Conservation (phyloP, 129 eudicot genomes). For the Apium graveolens region DNA sequence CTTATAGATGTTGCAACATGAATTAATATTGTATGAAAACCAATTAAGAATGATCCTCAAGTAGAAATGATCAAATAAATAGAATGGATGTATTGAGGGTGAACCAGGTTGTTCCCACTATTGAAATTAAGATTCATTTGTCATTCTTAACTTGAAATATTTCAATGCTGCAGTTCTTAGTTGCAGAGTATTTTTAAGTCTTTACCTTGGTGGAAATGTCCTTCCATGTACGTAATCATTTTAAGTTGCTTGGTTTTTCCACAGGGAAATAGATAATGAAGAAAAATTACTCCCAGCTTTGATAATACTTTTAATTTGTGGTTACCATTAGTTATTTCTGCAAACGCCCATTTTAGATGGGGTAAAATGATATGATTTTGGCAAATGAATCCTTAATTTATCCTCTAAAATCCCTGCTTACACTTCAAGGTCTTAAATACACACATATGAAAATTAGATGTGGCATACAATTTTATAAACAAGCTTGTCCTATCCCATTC, state of each 20-base stretch:
- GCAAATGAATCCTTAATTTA: not conserved
- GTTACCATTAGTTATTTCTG: not conserved
- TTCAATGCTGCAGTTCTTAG: not conserved
- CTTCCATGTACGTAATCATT: not conserved
- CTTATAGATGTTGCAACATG: conserved; percentile 21
- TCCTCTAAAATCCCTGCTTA: not conserved
- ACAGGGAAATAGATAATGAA: no score
- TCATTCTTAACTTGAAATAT: conserved; percentile 15
- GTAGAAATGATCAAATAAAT: conserved; percentile 16
- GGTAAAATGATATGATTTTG: not conserved
- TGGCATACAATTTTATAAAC: conserved; percentile 5
- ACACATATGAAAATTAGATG: not conserved
- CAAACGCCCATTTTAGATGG: not conserved
- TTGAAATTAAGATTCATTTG: conserved; percentile 1
- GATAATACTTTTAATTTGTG: not conserved
- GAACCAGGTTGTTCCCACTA: not conserved
- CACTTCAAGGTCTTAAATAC: conserved; percentile 7
- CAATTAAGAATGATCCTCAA: conserved; percentile 20
- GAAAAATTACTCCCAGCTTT: no score
- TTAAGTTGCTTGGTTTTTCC: not conserved
- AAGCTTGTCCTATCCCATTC: conserved; percentile 6
- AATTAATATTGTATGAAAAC: conserved; percentile 20
- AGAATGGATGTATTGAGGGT: conserved; percentile 14
- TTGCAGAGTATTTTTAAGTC: not conserved
- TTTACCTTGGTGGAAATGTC: not conserved